Conservation (phyloP, 768 basidiomycete species). For the Pleurotus eryngii region DNA sequence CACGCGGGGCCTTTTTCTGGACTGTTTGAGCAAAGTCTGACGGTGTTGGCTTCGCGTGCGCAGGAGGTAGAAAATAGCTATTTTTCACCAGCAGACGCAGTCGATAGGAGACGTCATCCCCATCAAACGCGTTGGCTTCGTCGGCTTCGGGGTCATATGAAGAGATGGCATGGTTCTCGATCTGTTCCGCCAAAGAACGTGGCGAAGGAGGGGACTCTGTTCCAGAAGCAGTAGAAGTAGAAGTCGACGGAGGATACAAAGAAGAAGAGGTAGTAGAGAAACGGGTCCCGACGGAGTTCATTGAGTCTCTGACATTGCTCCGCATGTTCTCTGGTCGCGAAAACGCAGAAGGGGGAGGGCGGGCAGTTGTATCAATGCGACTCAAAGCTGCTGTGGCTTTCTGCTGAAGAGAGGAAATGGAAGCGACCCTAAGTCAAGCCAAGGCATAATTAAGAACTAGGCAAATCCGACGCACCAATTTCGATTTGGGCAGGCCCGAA, state of each 20-base stretch:
- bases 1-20: constrained; percentile 38
- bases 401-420: constrained; percentile 21
- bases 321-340: constrained; percentile 44
- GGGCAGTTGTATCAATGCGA: constrained; percentile 14
- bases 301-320: constrained; percentile 34
- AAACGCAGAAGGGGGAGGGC: constrained; percentile 43
- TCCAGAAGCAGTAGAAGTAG: constrained; percentile 59
- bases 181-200: constrained; percentile 45
- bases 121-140: constrained; percentile 46
- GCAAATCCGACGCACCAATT: constrained; percentile 28
- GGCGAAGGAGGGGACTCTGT: constrained; percentile 67
- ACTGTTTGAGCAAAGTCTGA: constrained; percentile 51
- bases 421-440: background rate
- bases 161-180: constrained; percentile 40
- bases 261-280: constrained; percentile 72
- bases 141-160: constrained; percentile 47
- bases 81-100: constrained; percentile 82
- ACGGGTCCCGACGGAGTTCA: constrained; percentile 58
- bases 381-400: constrained; percentile 24
- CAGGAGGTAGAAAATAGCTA: constrained; percentile 85
- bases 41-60: constrained; percentile 76
- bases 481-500: constrained; percentile 24
- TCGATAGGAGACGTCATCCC: constrained; percentile 83
- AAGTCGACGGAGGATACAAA: constrained; percentile 72
- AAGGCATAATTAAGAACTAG: background rate